Evolutionary conservation across 495 filamentous ascomycete species (phyloP), one percentile per base, ranked within the genome.

Genomic region (Aspergillus carlsbadensis): DNA sequence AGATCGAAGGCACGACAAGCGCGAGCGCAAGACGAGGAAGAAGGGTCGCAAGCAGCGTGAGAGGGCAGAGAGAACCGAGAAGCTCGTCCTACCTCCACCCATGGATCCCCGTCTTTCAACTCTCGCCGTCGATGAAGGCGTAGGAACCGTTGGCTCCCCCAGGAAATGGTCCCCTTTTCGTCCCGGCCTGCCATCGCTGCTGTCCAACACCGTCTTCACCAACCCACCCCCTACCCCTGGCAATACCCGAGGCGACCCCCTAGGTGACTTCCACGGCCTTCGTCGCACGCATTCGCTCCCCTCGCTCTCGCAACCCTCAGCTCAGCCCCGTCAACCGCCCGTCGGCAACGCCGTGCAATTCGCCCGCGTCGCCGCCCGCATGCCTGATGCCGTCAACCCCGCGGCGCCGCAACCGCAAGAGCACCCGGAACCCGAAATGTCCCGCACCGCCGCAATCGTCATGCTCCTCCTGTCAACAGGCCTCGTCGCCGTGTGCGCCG

Each of bases 401-500:
- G 53, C 65, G 52, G 26, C 72, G 60, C 54, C 68, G 63, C 34
- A 76, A 58, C 22, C 72, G 57, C 47, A 73, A 63, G 59, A 78
- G 66, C 70, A 79, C 58, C 70, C 69, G 4, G 78, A 84, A 47
- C 74, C 79, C 4, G 70, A 80, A 35, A 83, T 95, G 69, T 92
- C 90, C 5, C 87, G 87, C 15, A 86, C 86, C 14, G 81, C 88
- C 0, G 89, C 91, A 6, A 70, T 94, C 3, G 70, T 91, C 15
- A 78, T 93, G 63, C 78, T 96, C 5, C 70, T 95, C 10, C 62
- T 88, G 24, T 87, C 89, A 5, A 96, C 92, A 2, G 88, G 70
- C 6, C 78, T 96, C 1, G 91, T 96, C 1, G 90, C 92, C 0
- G 71, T 89, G 14, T 96, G 92, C 68, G 92, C 92, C 55, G 90